Base-by-base conservation (phyloP, 106 monocot species). In the Dendrobium chrysotoxum region DNA sequence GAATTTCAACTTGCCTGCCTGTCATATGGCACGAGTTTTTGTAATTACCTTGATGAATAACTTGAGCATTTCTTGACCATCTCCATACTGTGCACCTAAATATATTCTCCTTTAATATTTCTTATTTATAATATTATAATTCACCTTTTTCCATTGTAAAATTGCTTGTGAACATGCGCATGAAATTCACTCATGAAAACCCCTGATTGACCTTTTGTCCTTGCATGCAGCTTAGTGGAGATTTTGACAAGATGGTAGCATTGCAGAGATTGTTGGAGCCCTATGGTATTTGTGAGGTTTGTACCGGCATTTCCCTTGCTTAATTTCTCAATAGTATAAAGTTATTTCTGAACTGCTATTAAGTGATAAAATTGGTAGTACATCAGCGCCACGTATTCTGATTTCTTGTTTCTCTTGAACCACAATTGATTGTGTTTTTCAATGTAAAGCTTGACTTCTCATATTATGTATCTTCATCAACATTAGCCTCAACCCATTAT, bases 231-330 rank as follows among this genome's bases (percentile, higher is more conserved):
- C 86, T 95, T 76, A 78, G 94, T 47, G 97, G 97, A 55, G 97
- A 98, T 86, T 84, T 95, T 80, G 80, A 94, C 78, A 98, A 95
- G 86, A 95, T 98, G 88, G 92, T 92, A 73, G 97, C 92, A 35
- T 79, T 98, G 45, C 97, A 98, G 79, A 90, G 91, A 82, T 82
- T 94, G 68, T 83, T 98, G 88, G 97, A 95, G 68, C 97, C 92
- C 4, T 98, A 88, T 75, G 97, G 95, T 81, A 98, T 98, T 11
- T 98, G 94, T 45, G 97, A 98, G 97, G 97, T 95, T 85, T 80
- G 89, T 84, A 83, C 8, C 18, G 12, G 13, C 66, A 8, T 28
- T 2, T 38, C 20, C 53, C 10, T 70, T 28, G 70, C 35, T 70
- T 35, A 35, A 31, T n/a, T 61, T 25, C 61, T 61, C 7, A n/a